A percentile compares a stretch with the other conserved stretches of the same genome.
Conservation (phyloP, 345 rosid genomes). For the Draba incana region DNA sequence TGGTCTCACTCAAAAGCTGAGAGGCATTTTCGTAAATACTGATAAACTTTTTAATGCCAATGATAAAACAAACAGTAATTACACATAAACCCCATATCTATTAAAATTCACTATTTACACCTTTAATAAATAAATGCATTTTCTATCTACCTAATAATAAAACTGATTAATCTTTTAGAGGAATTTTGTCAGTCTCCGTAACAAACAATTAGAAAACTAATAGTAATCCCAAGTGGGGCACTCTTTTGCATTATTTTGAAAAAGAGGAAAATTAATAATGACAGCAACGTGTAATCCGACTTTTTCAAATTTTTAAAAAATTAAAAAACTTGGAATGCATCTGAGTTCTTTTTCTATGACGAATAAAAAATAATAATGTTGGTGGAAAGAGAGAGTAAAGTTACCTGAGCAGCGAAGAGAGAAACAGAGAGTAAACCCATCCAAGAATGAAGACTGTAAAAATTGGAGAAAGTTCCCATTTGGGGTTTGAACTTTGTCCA, state of each 20-base stretch:
- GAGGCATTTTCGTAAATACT: constrained; percentile 3
- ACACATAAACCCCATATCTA: neutral
- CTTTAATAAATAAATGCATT: constrained; percentile 16
- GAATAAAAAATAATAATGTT: constrained; percentile 11
- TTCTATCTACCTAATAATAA: constrained; percentile 2
- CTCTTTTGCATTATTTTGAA: constrained; percentile 10
- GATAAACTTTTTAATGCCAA: neutral
- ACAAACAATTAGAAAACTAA: constrained; percentile 28
- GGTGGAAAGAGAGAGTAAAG: constrained; percentile 18
- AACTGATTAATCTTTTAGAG: neutral
- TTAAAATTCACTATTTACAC: neutral
- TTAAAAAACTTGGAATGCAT: neutral
- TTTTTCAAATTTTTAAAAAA: neutral
- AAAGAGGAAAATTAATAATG: neutral
- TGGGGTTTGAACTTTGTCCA: constrained; percentile 81
- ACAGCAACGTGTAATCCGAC: constrained; percentile 26
- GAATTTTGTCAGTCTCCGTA: constrained; percentile 33
- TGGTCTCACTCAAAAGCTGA: neutral
- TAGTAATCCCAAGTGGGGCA: constrained; percentile 38
- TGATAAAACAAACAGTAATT: neutral
- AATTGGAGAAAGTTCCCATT: constrained; percentile 73
- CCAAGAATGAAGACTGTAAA: constrained; percentile 96
- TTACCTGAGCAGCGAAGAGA: constrained; percentile 87
- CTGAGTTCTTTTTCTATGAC: constrained; percentile 1
- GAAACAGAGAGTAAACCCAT: constrained; percentile 87